Evolutionary conservation across 2,329 filamentous ascomycete species (phyloP).

Genomic region (Mycogone perniciosa): DNA sequence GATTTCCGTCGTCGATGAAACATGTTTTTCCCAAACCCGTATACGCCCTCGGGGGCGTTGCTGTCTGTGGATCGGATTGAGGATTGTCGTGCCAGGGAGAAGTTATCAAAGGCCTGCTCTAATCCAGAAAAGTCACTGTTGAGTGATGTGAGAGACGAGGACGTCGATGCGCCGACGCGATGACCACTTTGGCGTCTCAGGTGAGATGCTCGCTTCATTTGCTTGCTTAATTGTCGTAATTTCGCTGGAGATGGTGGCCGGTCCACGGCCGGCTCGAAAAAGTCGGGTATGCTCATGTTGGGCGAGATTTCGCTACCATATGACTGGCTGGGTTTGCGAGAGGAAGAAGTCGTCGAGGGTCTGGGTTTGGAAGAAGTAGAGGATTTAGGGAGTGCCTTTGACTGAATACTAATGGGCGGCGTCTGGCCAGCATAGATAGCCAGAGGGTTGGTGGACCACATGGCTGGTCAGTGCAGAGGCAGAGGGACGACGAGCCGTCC

Average conservation of each 20-base stretch:
- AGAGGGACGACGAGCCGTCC: constrained; percentile 25
- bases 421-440: constrained; percentile 9
- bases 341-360: constrained; percentile 68
- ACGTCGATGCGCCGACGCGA: constrained; percentile 45
- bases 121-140: constrained; percentile 39
- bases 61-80: constrained; percentile 50
- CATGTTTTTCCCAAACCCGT: constrained; percentile 53
- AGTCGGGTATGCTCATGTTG: constrained; percentile 24
- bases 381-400: constrained; percentile 1
- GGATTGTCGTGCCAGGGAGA: constrained; percentile 47
- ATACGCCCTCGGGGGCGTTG: constrained; percentile 49
- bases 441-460: constrained; percentile 20
- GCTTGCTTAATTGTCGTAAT: constrained; percentile 51
- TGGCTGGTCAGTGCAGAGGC: constrained; percentile 18
- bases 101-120: constrained; percentile 44
- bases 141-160: constrained; percentile 47
- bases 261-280: constrained; percentile 53
- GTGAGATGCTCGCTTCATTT: constrained; percentile 50
- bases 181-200: constrained; percentile 26
- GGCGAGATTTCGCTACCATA: constrained; percentile 5
- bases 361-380: constrained; percentile 24
- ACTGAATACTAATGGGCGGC: neutral
- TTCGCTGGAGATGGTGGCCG: constrained; percentile 55
- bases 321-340: constrained; percentile 4
- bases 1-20: constrained; percentile 48